Base-by-base conservation (phyloP, 164 flowering plant genomes). In the Houttuynia cordata region DNA sequence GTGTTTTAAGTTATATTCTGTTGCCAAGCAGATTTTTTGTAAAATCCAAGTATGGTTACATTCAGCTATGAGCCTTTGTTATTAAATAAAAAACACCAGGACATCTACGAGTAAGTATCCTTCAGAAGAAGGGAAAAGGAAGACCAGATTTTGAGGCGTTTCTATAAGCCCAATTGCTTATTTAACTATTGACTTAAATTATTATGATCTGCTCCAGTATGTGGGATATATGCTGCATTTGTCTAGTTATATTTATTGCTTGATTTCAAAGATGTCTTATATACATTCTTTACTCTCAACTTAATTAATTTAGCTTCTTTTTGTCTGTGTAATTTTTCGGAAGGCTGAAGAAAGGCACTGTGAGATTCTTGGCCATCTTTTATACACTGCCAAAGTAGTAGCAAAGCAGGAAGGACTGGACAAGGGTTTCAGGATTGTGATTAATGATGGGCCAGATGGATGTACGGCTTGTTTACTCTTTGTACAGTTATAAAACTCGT, bases 361-460 rank as follows among this genome's bases (percentile, higher is more conserved):
- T 70, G 89, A 88, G 61, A 84, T 93, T 74, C 94, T 93, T 51
- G 99, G 99, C 57, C 81, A 69, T 49, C 96, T 90, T 64, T 77
- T 90, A 50, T 88, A 86, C 77, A 74, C 88, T 42, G 96, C 96
- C 24, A 93, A 93, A 74, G 78, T 88, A 10, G 63, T 93, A 20
- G 99, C 97, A 24, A 85, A 90, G 63, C 96, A 86, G 71, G 97
- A 93, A 82, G 97, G 97, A n/a, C 93, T 93, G 23, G 83, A 78
- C 0, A 87, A 90, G 47, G 99, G 97, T 52, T 93, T 74, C 78
- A 79, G 95, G 68, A 53, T 90, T 72, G 99, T 93, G 62, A 93
- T 93, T 52, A 93, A 93, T 63, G 99, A 93, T 73, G 99, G 99
- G 10, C 99, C 97, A 10, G 68, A 24, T 39, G 99, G 88, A 81